Percentiles rank a stretch among this genome's conserved stretches.
Conservation (phyloP, 1,284 basidiomycete genomes). For the Ustilago crameri region DNA sequence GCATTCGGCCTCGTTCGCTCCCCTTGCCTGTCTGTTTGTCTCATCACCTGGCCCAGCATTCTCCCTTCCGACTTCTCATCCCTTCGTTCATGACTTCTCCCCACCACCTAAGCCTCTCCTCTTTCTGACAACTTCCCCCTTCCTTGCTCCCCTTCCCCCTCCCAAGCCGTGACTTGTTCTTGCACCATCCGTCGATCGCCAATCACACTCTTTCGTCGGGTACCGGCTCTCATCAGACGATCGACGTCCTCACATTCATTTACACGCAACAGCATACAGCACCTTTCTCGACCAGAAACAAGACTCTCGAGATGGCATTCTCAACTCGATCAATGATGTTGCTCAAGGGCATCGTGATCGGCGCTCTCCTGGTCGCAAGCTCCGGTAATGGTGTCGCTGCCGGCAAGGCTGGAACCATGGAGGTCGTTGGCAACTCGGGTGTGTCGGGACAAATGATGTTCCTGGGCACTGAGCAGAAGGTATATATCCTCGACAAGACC, state of each 20-base stretch:
- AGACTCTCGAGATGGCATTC: slow-evolving; percentile 9
- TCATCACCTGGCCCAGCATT: neutral
- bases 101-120: neutral
- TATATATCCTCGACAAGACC: slow-evolving; percentile 63
- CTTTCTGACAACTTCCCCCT: neutral
- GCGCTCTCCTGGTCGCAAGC: slow-evolving; percentile 21
- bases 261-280: too few relatives aligned
- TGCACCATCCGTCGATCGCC: neutral
- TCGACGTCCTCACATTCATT: neutral
- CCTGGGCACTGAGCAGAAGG: slow-evolving; percentile 54
- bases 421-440: slow-evolving; percentile 59
- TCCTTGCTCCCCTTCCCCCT: slow-evolving; percentile 1
- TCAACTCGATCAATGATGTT: slow-evolving; percentile 9
- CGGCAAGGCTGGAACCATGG: slow-evolving; percentile 45
- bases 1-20: too few relatives aligned
- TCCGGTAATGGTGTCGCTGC: slow-evolving; percentile 10
- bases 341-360: slow-evolving; percentile 27
- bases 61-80: neutral
- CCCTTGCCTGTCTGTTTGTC: too few relatives aligned
- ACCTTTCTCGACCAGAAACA: too few relatives aligned
- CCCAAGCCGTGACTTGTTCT: neutral
- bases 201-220: slow-evolving; percentile 13
- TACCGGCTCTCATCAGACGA: neutral
- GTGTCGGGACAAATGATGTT: slow-evolving; percentile 64
- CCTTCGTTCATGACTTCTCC: neutral